Evolutionary conservation across 805 yeast species (phyloP).

Genomic region (Pichia ethanolica): DNA sequence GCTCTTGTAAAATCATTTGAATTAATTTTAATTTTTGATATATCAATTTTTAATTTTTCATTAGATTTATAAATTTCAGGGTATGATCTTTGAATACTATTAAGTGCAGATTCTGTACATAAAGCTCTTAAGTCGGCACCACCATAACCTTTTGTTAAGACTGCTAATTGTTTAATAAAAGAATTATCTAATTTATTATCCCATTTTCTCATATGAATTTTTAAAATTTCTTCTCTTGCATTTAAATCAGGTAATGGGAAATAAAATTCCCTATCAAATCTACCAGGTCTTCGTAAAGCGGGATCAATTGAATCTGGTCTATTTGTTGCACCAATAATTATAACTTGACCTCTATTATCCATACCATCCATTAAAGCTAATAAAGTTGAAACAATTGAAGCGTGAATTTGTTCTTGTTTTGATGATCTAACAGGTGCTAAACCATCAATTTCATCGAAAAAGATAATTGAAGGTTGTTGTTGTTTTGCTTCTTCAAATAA

Average conservation of each 20-base stretch:
- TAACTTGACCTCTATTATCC: conserved; percentile 98
- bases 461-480: conserved; percentile 92
- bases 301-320: conserved; percentile 98
- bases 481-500: conserved; percentile 93
- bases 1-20: conserved; percentile 85
- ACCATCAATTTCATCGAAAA: conserved; percentile 97
- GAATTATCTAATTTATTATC: conserved; percentile 53
- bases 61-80: conserved; percentile 84
- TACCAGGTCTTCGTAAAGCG: conserved; percentile 91
- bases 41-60: conserved; percentile 68
- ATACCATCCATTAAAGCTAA: conserved; percentile 98
- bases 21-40: conserved; percentile 59
- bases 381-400: conserved; percentile 91
- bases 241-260: conserved; percentile 84
- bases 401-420: conserved; percentile 97
- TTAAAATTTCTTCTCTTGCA: conserved; percentile 71
- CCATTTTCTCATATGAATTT: conserved; percentile 89
- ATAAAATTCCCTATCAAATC: conserved; percentile 94
- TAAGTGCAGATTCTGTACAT: conserved; percentile 92
- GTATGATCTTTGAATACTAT: conserved; percentile 82
- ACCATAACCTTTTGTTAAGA: conserved; percentile 89
- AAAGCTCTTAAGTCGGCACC: conserved; percentile 95
- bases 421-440: conserved; percentile 96
- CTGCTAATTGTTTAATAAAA: conserved; percentile 63
- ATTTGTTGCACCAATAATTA: conserved; percentile 96